Evolutionary conservation across 257 asterid species (phyloP).

Genomic region (Plantago elongata): DNA sequence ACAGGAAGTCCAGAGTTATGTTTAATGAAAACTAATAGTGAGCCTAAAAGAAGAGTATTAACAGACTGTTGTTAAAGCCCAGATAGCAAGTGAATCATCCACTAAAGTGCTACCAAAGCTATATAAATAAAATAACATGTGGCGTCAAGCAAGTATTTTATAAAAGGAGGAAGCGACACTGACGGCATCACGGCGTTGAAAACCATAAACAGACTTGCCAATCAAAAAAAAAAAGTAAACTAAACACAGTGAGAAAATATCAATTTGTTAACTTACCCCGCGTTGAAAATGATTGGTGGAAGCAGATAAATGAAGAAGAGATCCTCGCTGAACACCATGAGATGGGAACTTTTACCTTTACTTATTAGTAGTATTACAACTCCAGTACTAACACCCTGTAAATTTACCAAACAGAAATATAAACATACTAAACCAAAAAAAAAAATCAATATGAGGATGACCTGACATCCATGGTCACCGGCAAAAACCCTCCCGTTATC

Average conservation of each 20-base stretch:
- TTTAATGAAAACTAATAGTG: neutral
- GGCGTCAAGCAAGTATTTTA: too few relatives aligned
- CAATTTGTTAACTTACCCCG: conserved; percentile 54
- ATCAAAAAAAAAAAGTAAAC: neutral
- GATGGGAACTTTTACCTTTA: conserved; percentile 81
- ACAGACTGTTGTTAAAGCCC: neutral
- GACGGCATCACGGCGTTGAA: too few relatives aligned
- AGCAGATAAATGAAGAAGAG: conserved; percentile 96
- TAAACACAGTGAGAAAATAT: neutral
- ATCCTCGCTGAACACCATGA: conserved; percentile 89
- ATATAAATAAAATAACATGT: too few relatives aligned
- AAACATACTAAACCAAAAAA: neutral
- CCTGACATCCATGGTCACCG: conserved; percentile 15
- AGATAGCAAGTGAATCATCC: neutral
- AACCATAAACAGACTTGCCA: neutral
- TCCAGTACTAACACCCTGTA: conserved; percentile 87
- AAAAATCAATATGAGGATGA: conserved; percentile 7
- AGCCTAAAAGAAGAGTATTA: neutral
- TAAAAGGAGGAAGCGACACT: too few relatives aligned
- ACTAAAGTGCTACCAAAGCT: too few relatives aligned
- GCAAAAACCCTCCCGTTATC: neutral
- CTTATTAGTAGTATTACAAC: conserved; percentile 70
- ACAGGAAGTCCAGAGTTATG: neutral
- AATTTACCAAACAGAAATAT: conserved; percentile 9
- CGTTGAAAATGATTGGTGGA: conserved; percentile 97